Base-by-base conservation (phyloP, 192 early-diverging fungal species). In the Phlyctochytrium bullatum region DNA sequence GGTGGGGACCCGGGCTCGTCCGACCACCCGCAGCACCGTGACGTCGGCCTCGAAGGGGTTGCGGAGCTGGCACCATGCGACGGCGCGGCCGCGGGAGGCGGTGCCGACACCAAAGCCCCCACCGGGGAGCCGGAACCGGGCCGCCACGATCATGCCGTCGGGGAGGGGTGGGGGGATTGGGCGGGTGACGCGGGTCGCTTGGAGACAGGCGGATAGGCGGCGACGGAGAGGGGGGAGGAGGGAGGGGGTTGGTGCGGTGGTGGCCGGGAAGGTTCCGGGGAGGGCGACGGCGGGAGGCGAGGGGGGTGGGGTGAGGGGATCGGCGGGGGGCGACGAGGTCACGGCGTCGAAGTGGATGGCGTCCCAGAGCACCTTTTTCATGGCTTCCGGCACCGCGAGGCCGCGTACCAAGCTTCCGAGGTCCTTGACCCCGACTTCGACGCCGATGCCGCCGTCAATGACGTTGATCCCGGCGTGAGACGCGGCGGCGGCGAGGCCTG, bases 91-190 rank as follows among this genome's bases (percentile, higher is more conserved):
- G 12, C 40, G n/a, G 40, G 12, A n/a, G 40, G 12, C 40, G 12
- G 40, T 50, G 40, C 40, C 40, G 40, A 50, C 40, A n/a, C 40
- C 40, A n/a, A 50, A 50, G n/a, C 40, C 40, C 12, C 40, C 40
- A n/a, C 40, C 40, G 12, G n/a, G 40, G 12, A 50, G 10, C 40
- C 40, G 40, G 40, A 50, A 50, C 12, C 40, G 12, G 40, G 12
- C 12, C 40, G 40, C n/a, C 40, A 50, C 12, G 12, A 50, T 10
- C 40, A n/a, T 10, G 40, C 40, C 40, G 12, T n/a, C 40, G 12
- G 40, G n/a, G 12, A n/a, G 12, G 40, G 40, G 12, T 10, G 40
- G 12, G 40, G 40, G 12, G 40, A n/a, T n/a, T 10, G 40, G 40
- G 40, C 10, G 12, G 40, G n/a, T n/a, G 40, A 14, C n/a, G 12